Evolutionary conservation across 192 early-diverging fungal genomes (phyloP).

Genomic region (Rhizophagus sp.): DNA sequence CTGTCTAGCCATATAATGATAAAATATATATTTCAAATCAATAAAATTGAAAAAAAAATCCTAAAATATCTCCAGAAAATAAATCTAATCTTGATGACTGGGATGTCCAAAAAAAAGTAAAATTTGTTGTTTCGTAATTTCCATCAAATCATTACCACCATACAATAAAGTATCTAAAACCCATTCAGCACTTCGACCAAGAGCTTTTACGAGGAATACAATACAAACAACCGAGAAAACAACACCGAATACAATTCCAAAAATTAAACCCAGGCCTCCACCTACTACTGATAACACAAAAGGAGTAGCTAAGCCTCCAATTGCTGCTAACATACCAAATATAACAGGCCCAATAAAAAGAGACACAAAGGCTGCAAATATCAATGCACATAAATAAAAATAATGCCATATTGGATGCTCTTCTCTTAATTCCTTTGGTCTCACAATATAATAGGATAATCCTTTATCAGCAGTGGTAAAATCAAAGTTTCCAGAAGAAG

Average conservation of each 20-base stretch:
- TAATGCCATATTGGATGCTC: constrained; percentile 32
- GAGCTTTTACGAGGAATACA: constrained; percentile 7
- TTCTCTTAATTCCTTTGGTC: constrained; percentile 21
- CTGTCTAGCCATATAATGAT: not conserved
- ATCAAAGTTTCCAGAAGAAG: not conserved
- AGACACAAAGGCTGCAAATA: constrained; percentile 17
- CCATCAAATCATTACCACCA: constrained; percentile 30
- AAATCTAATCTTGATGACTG: not conserved
- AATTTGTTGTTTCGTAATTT: constrained; percentile 9
- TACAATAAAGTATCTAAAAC: constrained; percentile 24
- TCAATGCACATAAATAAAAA: constrained; percentile 14
- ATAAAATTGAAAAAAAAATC: not conserved
- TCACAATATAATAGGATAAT: constrained; percentile 3
- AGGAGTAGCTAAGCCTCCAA: constrained; percentile 26
- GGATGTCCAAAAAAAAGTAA: not conserved
- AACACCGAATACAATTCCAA: constrained; percentile 26
- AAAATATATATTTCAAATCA: not conserved
- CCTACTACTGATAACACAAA: constrained; percentile 14
- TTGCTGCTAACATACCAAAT: constrained; percentile 29
- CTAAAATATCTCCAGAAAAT: not conserved
- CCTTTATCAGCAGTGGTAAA: not conserved
- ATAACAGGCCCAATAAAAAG: constrained; percentile 30
- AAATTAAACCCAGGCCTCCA: not conserved
- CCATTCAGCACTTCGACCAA: constrained; percentile 23
- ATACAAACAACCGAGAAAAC: constrained; percentile 20